These are phyloP conservation scores for Aspergillus alliaceus DNA, from an alignment of 2,329 filamentous ascomycete species.

Conservation along the genomic window DNA sequence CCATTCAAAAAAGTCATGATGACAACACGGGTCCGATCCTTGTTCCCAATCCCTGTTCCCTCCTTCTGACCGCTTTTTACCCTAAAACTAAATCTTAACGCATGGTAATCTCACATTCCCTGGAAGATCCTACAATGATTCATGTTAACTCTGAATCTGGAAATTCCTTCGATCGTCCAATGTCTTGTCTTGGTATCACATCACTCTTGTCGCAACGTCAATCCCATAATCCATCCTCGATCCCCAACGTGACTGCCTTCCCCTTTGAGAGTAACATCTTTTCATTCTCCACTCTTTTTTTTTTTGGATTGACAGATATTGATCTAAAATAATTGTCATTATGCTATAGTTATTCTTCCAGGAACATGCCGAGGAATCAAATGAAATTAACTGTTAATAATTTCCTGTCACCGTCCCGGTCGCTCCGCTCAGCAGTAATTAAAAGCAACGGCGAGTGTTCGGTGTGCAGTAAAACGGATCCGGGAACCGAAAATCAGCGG, in stretches of 20 bases:
- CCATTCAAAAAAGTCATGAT: constrained; percentile 15
- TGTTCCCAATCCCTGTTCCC: constrained; percentile 4
- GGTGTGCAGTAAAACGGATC: background rate
- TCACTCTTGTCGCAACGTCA: background rate
- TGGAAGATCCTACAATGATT: background rate
- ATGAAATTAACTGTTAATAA: too few relatives aligned
- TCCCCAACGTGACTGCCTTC: background rate
- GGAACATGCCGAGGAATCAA: background rate
- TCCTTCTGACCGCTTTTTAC: constrained; percentile 21
- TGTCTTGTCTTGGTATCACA: too few relatives aligned
- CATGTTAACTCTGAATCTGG: background rate
- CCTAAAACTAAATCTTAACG: too few relatives aligned
- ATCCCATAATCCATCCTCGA: background rate
- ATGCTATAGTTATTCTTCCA: too few relatives aligned
- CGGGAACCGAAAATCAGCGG: background rate
- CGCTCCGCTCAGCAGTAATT: background rate
- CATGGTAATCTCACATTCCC: too few relatives aligned
- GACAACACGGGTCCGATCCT: constrained; percentile 10
- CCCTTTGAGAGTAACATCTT: background rate
- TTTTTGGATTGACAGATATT: too few relatives aligned
- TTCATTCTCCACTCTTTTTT: background rate
- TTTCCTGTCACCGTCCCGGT: background rate
- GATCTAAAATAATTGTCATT: background rate
- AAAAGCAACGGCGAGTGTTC: background rate
- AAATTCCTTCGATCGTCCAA: background rate